phyloP scores from a whole-genome alignment of 2,329 filamentous ascomycete genomes.

The Hirsutella minnesotensis region DNA sequence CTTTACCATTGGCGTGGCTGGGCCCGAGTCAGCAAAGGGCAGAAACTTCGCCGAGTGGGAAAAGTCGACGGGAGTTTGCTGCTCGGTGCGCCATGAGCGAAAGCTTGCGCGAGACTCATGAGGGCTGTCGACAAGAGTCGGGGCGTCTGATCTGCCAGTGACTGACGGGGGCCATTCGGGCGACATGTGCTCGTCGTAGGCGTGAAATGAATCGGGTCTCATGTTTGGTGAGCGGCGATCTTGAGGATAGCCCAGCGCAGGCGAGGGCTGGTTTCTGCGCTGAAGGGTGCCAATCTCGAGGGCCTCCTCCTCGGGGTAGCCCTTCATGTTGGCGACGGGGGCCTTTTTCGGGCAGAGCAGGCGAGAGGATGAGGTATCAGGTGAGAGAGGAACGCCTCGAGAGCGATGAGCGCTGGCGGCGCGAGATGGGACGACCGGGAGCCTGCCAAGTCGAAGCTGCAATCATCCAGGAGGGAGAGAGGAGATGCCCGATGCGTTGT shows the following conservation, averaged over 20 bases:
- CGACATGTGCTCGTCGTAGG: conserved; percentile 4
- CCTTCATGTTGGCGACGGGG: conserved; percentile 13
- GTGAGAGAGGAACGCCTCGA: neutral
- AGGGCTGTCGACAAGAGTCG: conserved; percentile 15
- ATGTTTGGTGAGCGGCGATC: conserved; percentile 1
- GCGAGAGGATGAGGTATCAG: neutral
- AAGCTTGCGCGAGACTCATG: conserved; percentile 11
- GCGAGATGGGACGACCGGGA: neutral
- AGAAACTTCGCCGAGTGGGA: conserved; percentile 3
- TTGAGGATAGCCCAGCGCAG: conserved; percentile 13
- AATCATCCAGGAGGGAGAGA: no score
- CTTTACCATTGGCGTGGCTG: conserved; percentile 9
- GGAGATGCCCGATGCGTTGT: no score
- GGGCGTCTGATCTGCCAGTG: conserved; percentile 13
- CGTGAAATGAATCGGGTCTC: neutral
- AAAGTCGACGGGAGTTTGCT: conserved; percentile 8
- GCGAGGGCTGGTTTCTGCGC: conserved; percentile 13
- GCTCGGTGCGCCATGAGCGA: conserved; percentile 11
- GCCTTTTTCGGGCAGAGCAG: neutral
- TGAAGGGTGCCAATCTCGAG: conserved; percentile 20
- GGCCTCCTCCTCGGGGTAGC: conserved; percentile 20
- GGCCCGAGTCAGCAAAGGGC: conserved; percentile 6
- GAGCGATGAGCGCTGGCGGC: neutral
- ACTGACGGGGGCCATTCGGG: conserved; percentile 9
- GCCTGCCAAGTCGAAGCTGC: conserved; percentile 1